Evolutionary conservation across 306 rosid species (phyloP).

Genomic region (Styphnolobium japonicum): DNA sequence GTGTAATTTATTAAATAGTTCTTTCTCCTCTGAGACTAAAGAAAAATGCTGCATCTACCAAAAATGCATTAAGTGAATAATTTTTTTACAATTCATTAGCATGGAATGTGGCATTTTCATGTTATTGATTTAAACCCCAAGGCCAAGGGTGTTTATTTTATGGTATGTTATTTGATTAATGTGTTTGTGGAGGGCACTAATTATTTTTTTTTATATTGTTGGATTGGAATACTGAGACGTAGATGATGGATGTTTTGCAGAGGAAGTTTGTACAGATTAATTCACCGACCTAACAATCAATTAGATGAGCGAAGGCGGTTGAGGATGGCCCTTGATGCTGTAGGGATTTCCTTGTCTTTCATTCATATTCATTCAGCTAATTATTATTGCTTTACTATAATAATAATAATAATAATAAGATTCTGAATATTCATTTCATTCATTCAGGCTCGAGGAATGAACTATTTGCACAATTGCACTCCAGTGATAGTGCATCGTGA

Average conservation of each 20-base stretch:
- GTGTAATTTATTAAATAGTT: slow-evolving; percentile 5
- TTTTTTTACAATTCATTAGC: too few relatives aligned
- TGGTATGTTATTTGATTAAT: slow-evolving; percentile 4
- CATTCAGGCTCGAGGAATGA: slow-evolving; percentile 99
- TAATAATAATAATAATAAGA: too few relatives aligned
- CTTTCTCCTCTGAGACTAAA: slow-evolving; percentile 2
- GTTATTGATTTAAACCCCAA: neutral
- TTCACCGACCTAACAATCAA: slow-evolving; percentile 98
- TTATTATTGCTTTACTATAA: neutral
- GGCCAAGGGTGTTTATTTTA: neutral
- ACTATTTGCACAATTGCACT: slow-evolving; percentile 85
- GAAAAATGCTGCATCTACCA: slow-evolving; percentile 2
- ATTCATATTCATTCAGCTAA: slow-evolving; percentile 16
- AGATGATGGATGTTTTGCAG: slow-evolving; percentile 52
- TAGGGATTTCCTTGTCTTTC: slow-evolving; percentile 42
- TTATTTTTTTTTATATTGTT: slow-evolving; percentile 17
- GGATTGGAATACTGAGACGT: slow-evolving; percentile 40
- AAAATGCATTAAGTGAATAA: neutral
- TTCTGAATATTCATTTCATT: too few relatives aligned
- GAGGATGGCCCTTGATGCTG: slow-evolving; percentile 99
- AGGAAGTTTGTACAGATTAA: slow-evolving; percentile 95
- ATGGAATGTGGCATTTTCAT: neutral
- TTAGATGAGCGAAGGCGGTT: slow-evolving; percentile 87
- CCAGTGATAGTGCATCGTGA: slow-evolving; percentile 97
- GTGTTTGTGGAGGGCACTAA: slow-evolving; percentile 4